Evolutionary conservation across 2,329 filamentous ascomycete species (phyloP).

Genomic region (Neonectria punicea): DNA sequence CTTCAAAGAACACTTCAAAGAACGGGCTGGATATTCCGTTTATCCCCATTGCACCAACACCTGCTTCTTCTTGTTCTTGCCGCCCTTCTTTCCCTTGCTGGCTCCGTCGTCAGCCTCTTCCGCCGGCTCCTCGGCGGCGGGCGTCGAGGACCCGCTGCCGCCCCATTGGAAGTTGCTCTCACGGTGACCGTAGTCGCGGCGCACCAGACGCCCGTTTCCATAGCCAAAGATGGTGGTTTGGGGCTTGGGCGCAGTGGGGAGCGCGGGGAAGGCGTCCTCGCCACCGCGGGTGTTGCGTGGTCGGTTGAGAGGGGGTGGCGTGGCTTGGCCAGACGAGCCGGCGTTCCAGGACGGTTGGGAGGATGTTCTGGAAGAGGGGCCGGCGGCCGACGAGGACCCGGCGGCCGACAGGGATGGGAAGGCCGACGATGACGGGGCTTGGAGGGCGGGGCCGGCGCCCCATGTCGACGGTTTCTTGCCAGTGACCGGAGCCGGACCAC

Average conservation of each 20-base stretch:
- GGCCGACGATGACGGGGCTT: constrained; percentile 47
- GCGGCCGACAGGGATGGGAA: constrained; percentile 56
- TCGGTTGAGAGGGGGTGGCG: constrained; percentile 32
- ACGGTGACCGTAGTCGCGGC: constrained; percentile 61
- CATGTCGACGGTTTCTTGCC: constrained; percentile 34
- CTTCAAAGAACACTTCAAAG: not conserved
- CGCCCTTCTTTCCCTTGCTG: constrained; percentile 64
- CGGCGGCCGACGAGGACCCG: constrained; percentile 38
- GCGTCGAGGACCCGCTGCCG: constrained; percentile 36
- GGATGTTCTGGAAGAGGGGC: constrained; percentile 40
- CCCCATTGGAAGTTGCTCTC: constrained; percentile 67
- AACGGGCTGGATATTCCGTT: not conserved
- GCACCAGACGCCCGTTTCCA: constrained; percentile 62
- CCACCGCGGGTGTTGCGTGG: constrained; percentile 40
- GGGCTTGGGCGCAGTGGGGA: constrained; percentile 80
- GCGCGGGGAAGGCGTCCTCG: constrained; percentile 80
- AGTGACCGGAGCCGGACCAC: constrained; percentile 46
- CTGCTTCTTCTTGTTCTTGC: constrained; percentile 69
- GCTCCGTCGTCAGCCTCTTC: constrained; percentile 43
- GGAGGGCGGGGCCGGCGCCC: constrained; percentile 31
- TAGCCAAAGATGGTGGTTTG: constrained; percentile 71
- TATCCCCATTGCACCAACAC: constrained; percentile 71
- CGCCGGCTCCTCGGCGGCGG: constrained; percentile 42
- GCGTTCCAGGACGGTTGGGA: constrained; percentile 46
- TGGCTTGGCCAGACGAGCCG: constrained; percentile 45